Conservation (phyloP, 2,329 filamentous ascomycete species). For the Magnaporthiopsis incrustans region DNA sequence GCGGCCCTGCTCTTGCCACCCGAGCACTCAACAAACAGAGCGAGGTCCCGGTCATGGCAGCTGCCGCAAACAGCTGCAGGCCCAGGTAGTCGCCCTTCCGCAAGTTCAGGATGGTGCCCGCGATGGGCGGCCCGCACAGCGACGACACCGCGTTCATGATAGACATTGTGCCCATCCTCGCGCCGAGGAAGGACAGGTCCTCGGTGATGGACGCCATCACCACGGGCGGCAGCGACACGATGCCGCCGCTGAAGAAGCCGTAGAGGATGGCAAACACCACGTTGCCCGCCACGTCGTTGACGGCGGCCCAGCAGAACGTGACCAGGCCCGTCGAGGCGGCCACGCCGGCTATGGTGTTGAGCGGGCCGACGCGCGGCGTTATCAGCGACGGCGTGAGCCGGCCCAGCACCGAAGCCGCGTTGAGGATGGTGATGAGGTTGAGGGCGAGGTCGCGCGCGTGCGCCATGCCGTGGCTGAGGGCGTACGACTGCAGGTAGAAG, state of each 20-base stretch:
- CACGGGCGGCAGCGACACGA: slow-evolving; percentile 13
- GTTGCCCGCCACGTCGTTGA: slow-evolving; percentile 19
- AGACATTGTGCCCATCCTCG: slow-evolving; percentile 9
- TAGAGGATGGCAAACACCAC: slow-evolving; percentile 25
- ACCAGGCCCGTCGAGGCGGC: slow-evolving; percentile 19
- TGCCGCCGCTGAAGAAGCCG: slow-evolving; percentile 21
- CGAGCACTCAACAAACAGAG: slow-evolving; percentile 1
- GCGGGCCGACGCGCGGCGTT: slow-evolving; percentile 22
- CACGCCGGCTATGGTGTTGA: slow-evolving; percentile 23
- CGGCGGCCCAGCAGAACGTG: slow-evolving; percentile 25
- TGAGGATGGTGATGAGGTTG: slow-evolving; percentile 24
- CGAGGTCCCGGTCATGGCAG: slow-evolving; percentile 1
- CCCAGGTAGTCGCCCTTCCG: slow-evolving; percentile 9
- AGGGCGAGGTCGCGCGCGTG: slow-evolving; percentile 6
- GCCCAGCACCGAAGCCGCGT: slow-evolving; percentile 23
- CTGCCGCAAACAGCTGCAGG: slow-evolving; percentile 11
- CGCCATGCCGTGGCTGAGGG: slow-evolving; percentile 9
- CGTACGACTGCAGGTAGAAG: slow-evolving; percentile 12
- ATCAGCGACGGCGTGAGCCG: slow-evolving; percentile 22
- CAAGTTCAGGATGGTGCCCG: slow-evolving; percentile 10
- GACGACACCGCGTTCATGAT: slow-evolving; percentile 9
- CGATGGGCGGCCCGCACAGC: slow-evolving; percentile 11
- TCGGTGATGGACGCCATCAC: slow-evolving; percentile 10
- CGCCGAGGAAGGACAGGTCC: slow-evolving; percentile 10
- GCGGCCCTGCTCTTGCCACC: slow-evolving; percentile 5